Evolutionary conservation across 2,329 filamentous ascomycete species (phyloP).

Genomic region (Fusarium humuli): DNA sequence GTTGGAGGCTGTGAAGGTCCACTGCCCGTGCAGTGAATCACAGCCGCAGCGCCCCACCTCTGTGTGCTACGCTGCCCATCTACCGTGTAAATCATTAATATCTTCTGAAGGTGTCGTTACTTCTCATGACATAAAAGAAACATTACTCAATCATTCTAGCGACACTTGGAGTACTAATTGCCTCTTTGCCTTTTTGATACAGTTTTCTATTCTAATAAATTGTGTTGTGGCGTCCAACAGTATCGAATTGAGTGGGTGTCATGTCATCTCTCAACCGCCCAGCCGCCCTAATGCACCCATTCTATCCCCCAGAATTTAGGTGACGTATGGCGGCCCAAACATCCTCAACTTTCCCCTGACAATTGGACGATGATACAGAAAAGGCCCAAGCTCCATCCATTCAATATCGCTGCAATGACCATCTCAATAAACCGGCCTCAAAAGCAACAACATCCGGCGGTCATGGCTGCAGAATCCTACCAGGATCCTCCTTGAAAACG

Average conservation of each 20-base stretch:
- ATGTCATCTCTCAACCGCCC: slow-evolving; percentile 3
- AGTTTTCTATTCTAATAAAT: not conserved
- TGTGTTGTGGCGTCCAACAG: not conserved
- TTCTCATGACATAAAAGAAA: not conserved
- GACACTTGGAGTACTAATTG: not conserved
- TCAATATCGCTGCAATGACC: slow-evolving; percentile 9
- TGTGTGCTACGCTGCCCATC: slow-evolving; percentile 15
- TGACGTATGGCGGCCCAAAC: slow-evolving; percentile 29
- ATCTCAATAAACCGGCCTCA: slow-evolving; percentile 25
- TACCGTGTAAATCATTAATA: not conserved
- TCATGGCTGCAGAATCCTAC: not conserved
- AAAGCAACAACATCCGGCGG: not conserved
- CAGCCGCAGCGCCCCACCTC: slow-evolving; percentile 38
- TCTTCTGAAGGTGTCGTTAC: not conserved
- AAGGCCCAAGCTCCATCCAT: not conserved
- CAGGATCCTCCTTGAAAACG: slow-evolving; percentile 15
- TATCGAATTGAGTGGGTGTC: not conserved
- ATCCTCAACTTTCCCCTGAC: not conserved
- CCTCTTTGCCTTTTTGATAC: not conserved
- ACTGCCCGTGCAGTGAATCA: slow-evolving; percentile 42
- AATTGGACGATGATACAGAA: slow-evolving; percentile 8
- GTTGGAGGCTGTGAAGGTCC: slow-evolving; percentile 33
- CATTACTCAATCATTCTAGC: not conserved
- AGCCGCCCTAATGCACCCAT: slow-evolving; percentile 12
- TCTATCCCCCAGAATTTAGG: slow-evolving; percentile 11